Conservation (phyloP, 2,329 filamentous ascomycete species). For the Ascochyta rabiei region DNA sequence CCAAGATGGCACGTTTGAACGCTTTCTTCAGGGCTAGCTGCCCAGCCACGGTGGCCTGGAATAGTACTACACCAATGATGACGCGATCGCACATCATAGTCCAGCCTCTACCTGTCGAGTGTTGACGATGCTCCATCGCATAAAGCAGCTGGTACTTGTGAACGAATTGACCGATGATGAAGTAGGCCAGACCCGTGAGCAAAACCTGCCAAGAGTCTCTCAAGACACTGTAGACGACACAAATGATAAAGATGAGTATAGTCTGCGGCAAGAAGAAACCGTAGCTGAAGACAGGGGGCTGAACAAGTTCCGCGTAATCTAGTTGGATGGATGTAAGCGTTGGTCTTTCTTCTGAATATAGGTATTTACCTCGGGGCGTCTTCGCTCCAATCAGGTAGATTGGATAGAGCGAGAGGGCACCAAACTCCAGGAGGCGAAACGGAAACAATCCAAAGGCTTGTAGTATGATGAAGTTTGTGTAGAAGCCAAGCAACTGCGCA, state of each 20-base stretch:
- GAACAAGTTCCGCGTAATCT: slow-evolving; percentile 81
- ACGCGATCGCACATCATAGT: slow-evolving; percentile 94
- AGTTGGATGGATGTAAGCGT: slow-evolving; percentile 4
- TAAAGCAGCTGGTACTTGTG: slow-evolving; percentile 98
- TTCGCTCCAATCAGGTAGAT: slow-evolving; percentile 78
- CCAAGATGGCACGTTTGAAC: slow-evolving; percentile 72
- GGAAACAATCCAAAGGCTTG: slow-evolving; percentile 94
- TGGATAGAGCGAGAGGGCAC: slow-evolving; percentile 82
- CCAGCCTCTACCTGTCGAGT: slow-evolving; percentile 93
- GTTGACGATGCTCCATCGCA: slow-evolving; percentile 96
- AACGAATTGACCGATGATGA: slow-evolving; percentile 80
- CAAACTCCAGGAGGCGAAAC: slow-evolving; percentile 88
- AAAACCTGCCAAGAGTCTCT: slow-evolving; percentile 80
- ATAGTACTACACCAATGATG: slow-evolving; percentile 82
- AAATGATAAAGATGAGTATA: slow-evolving; percentile 91
- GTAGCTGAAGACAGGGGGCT: slow-evolving; percentile 89
- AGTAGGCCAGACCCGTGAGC: slow-evolving; percentile 82
- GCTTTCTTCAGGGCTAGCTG: slow-evolving; percentile 77
- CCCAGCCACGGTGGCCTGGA: slow-evolving; percentile 89
- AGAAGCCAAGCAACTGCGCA: slow-evolving; percentile 78
- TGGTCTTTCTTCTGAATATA: neutral
- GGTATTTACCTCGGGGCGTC: slow-evolving; percentile 70
- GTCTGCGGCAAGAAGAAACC: slow-evolving; percentile 95
- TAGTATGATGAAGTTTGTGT: slow-evolving; percentile 90
- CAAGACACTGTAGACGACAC: slow-evolving; percentile 90